These are phyloP conservation scores for Xylaria nigripes DNA, from an alignment of 495 filamentous ascomycete species.

Conservation along the genomic window DNA sequence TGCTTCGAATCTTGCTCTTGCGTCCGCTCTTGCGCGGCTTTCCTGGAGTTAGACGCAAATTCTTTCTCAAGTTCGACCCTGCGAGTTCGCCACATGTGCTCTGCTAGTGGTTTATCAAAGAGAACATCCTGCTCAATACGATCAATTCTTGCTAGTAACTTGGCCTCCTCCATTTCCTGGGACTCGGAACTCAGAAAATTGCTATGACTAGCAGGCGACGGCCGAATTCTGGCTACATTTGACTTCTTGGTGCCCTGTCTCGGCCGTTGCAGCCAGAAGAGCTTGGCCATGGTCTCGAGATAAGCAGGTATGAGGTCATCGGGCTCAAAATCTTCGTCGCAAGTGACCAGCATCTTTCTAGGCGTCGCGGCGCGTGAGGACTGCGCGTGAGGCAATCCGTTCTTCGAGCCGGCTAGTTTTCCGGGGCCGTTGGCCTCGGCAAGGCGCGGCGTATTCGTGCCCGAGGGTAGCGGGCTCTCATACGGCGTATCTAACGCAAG, in stretches of 20 bases:
- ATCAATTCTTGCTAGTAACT: conserved; percentile 60
- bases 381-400: conserved; percentile 17
- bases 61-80: conserved; percentile 58
- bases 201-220: conserved; percentile 7
- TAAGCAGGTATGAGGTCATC: conserved; percentile 72
- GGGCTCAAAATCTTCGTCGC: conserved; percentile 53
- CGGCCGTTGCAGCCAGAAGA: conserved; percentile 68
- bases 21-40: conserved; percentile 24
- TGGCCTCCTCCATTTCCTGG: conserved; percentile 46
- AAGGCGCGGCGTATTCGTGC: conserved; percentile 39
- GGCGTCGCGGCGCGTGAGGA: conserved; percentile 17
- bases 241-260: conserved; percentile 40
- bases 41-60: conserved; percentile 32
- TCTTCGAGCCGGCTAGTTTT: conserved; percentile 24
- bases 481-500: conserved; percentile 32
- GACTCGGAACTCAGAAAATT: neutral
- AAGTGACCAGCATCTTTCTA: conserved; percentile 33
- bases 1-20: conserved; percentile 23
- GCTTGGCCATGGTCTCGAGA: conserved; percentile 57
- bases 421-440: conserved; percentile 24
- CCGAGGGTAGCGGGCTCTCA: conserved; percentile 40
- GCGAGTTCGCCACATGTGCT: conserved; percentile 62
- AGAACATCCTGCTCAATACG: conserved; percentile 76
- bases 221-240: conserved; percentile 24
- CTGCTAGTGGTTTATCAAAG: conserved; percentile 71